phyloP scores from a whole-genome alignment of 805 yeast genomes.

The Monosporozyma unispora region DNA sequence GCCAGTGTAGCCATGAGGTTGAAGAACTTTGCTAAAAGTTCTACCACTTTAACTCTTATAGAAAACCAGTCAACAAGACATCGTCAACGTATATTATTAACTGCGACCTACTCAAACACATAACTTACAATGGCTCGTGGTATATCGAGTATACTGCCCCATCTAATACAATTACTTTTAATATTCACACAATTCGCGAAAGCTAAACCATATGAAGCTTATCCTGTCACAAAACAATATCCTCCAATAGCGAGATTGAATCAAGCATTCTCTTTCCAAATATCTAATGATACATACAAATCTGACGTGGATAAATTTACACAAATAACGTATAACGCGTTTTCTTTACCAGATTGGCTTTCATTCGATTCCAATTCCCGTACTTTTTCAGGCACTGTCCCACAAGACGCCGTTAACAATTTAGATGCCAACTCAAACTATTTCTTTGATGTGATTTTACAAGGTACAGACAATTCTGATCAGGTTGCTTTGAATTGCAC shows the following conservation, averaged over 20 bases:
- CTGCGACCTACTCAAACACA: not conserved
- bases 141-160: not conserved
- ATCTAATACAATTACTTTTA: not conserved
- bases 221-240: conserved; percentile 48
- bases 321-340: conserved; percentile 46
- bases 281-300: conserved; percentile 62
- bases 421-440: conserved; percentile 25
- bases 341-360: conserved; percentile 70
- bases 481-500: conserved; percentile 34
- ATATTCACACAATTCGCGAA: not conserved
- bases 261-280: conserved; percentile 50
- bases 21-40: conserved; percentile 1
- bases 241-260: conserved; percentile 81
- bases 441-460: conserved; percentile 41
- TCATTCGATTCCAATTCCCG: conserved; percentile 53
- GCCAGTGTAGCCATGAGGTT: not conserved
- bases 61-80: not conserved
- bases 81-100: too few relatives aligned
- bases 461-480: conserved; percentile 58
- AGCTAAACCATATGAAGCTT: conserved; percentile 26
- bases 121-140: not conserved
- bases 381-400: conserved; percentile 63
- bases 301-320: conserved; percentile 34
- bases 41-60: not conserved
- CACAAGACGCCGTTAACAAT: not conserved